Conservation (phyloP, 352 stramenopile species). For the Elongisporangium prolatum region DNA sequence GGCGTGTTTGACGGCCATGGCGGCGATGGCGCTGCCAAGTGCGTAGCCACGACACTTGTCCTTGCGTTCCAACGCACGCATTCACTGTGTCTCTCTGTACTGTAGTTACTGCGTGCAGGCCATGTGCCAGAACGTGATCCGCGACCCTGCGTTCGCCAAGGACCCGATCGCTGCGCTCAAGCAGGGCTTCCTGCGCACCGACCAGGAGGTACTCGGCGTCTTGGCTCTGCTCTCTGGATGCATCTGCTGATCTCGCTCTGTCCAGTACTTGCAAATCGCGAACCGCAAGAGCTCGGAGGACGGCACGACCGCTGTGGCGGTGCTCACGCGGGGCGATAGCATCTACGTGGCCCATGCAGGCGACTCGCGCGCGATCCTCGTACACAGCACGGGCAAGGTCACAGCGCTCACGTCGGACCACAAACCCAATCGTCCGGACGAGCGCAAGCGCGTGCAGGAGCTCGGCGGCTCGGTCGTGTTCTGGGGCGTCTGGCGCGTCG, state of each 20-base stretch:
- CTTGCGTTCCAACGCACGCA: too few relatives aligned
- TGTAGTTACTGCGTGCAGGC: slow-evolving; percentile 75
- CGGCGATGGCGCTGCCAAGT: slow-evolving; percentile 87
- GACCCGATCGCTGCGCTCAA: slow-evolving; percentile 67
- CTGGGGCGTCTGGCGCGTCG: slow-evolving; percentile 91
- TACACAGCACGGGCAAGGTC: slow-evolving; percentile 73
- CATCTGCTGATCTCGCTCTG: slow-evolving; percentile 1
- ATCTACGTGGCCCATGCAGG: slow-evolving; percentile 89
- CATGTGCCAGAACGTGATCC: slow-evolving; percentile 82
- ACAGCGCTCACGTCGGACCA: slow-evolving; percentile 86
- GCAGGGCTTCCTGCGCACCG: slow-evolving; percentile 74
- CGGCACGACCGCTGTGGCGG: slow-evolving; percentile 86
- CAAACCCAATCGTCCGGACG: slow-evolving; percentile 89
- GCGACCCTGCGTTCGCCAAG: slow-evolving; percentile 58
- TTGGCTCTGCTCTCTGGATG: background rate
- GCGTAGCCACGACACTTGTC: slow-evolving; percentile 20
- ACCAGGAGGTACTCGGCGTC: slow-evolving; percentile 48
- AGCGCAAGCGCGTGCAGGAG: slow-evolving; percentile 85
- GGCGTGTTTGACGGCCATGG: slow-evolving; percentile 93
- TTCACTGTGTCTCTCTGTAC: background rate
- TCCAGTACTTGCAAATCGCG: slow-evolving; percentile 79
- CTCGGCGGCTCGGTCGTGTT: slow-evolving; percentile 88
- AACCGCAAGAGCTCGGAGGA: slow-evolving; percentile 82
- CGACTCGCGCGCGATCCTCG: slow-evolving; percentile 86
- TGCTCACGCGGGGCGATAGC: slow-evolving; percentile 66